Base-by-base conservation (phyloP, 805 yeast species). In the Ogataea ganodermae region DNA sequence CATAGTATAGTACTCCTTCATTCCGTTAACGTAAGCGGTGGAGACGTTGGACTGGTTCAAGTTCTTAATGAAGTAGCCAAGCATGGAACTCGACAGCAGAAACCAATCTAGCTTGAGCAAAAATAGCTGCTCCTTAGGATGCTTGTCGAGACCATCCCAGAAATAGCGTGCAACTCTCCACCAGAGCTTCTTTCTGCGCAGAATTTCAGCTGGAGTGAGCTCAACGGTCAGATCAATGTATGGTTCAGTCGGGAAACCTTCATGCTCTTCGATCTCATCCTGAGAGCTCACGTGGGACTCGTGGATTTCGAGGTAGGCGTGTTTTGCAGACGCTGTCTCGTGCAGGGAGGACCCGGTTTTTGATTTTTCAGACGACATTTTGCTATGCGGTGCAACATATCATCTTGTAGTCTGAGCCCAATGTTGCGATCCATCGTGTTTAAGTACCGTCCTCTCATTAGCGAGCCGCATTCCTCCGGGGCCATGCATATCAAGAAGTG, bases 21-120 rank as follows among this genome's bases (percentile, higher is more conserved):
- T 73, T n/a, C 85, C 84, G 17, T 81, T 76, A 35, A 80, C 83
- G 58, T 81, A 84, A 3, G 88, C 89, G 56, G 82, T 82, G 51
- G 73, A 74, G 46, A 79, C 66, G 60, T 83, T 84, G 37, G 78
- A 72, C 48, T 74, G 76, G 61, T 84, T 88, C 37, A 84, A 67
- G 44, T 80, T 76, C 59, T 83, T 83, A 45, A 83, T 79, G 83
- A 86, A 84, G 61, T 83, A 82, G 1, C 80, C 81, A 21, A 73
- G 57, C 64, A 80, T 74, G 1, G 83, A 72, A 49, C 78, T 76
- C 35, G 73, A 68, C 14, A 80, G 70, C 41, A 84, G 64, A 38
- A 80, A 63, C 22, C 78, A 55, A 56, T 83, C 88, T 28, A 82
- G 60, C 59, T 83, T 83, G 52, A 71, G 62, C 23, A 80, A 48